Conservation (phyloP, 129 eudicot genomes). For the Artemisia argyi region DNA sequence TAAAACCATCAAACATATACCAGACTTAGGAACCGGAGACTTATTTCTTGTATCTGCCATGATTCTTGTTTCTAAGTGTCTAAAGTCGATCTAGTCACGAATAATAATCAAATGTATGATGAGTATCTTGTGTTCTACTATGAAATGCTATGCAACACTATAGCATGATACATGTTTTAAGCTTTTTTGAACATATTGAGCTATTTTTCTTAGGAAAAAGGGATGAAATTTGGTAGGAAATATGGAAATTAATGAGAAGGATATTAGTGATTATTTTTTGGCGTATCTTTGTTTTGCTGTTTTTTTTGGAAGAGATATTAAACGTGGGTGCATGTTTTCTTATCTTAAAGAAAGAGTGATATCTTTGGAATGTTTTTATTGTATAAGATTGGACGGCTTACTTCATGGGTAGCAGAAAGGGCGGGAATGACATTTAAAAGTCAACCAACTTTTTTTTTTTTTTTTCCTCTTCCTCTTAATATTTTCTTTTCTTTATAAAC, state of each 20-base stretch:
- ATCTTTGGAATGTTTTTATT: conserved; percentile 9
- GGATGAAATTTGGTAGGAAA: background rate
- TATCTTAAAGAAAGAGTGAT: conserved; percentile 1
- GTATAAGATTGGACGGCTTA: background rate
- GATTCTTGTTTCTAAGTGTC: conserved; percentile 1
- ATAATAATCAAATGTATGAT: conserved; percentile 1
- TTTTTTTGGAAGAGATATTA: conserved; percentile 10
- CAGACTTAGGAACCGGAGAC: conserved; percentile 13
- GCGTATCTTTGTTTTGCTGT: background rate
- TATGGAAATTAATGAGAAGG: conserved; percentile 9
- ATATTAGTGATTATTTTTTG: background rate
- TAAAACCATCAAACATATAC: conserved; percentile 7
- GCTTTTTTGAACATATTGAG: conserved; percentile 19
- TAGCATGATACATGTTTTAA: conserved; percentile 8
- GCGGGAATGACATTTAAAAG: conserved; percentile 18
- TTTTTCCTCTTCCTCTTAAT: background rate
- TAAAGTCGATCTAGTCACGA: too few species aligned
- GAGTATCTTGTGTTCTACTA: conserved; percentile 4
- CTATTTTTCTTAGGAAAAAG: background rate
- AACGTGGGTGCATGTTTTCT: conserved; percentile 48
- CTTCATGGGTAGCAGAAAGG: conserved; percentile 31
- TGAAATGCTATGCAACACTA: conserved; percentile 18
- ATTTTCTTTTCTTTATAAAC: background rate
- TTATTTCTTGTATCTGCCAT: conserved; percentile 14
- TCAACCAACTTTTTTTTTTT: conserved; percentile 23